Base-by-base conservation (phyloP, 2,329 filamentous ascomycete genomes). In the Leptographium wingfieldii region DNA sequence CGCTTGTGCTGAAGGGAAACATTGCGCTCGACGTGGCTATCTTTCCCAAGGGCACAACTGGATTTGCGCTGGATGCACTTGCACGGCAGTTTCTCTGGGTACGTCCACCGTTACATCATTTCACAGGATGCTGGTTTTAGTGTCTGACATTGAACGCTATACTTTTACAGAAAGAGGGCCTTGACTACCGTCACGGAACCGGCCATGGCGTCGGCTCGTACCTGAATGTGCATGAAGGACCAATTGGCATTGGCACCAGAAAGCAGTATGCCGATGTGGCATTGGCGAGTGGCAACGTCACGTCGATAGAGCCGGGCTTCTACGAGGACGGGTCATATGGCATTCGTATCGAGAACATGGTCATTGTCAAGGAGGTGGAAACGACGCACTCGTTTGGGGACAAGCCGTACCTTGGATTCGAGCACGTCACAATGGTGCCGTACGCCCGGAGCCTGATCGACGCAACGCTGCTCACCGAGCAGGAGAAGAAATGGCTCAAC, bases 291-390 rank as follows among this genome's bases (percentile, higher is more conserved):
- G 94, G 94, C 53, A 96, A 99, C 67, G 92, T 99, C 49, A 84
- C 97, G 58, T 97, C 92, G 1, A 91, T 96, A 68, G 91, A 99
- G 73, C 94, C 94, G 1, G 94, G 94, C 35, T 99, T 92, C 75
- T 99, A 99, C 71, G 92, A 97, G 72, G 94, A 99, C 67, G 92
- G 91, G 55, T 84, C 85, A 48, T 99, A 95, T 69, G 94, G 94
- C 22, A 94, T 99, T 66, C 87, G 94, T 22, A 96, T 96, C 68
- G 94, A 99, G 74, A 99, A 99, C 71, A 85, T 99, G 68, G 84
- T 95, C 65, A 87, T 97, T 78, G 90, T 95, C 35, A 87, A 83
- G 65, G 91, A 96, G 70, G 86, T 88, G n/a, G 79, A 92, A 73
- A 96, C 92, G 5, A 85, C 86, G 63, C 82, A 95, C 73, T 84